phyloP scores from a whole-genome alignment of 345 rosid species.

The Camelina neglecta region DNA sequence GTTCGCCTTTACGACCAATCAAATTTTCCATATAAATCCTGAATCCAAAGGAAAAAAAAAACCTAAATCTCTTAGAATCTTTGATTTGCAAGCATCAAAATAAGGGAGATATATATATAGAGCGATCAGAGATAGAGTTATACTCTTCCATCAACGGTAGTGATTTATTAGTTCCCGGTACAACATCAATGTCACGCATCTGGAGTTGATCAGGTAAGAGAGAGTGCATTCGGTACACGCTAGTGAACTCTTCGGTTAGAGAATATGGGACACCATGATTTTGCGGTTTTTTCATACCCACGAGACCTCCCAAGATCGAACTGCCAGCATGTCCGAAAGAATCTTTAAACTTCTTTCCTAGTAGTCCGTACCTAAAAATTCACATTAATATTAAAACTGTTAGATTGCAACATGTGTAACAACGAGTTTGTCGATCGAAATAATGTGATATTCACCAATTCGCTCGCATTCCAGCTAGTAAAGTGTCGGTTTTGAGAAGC shows the following conservation, averaged over 20 bases:
- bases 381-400: background rate
- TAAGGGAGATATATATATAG: too few relatives aligned
- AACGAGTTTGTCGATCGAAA: background rate
- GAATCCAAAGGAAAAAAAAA: background rate
- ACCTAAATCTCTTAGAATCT: too few relatives aligned
- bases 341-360: slow-evolving; percentile 70
- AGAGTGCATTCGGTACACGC: slow-evolving; percentile 66
- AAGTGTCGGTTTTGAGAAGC: slow-evolving; percentile 63
- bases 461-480: slow-evolving; percentile 61
- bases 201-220: slow-evolving; percentile 56
- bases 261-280: slow-evolving; percentile 71
- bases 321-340: slow-evolving; percentile 58
- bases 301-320: slow-evolving; percentile 51
- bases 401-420: background rate
- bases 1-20: slow-evolving; percentile 56
- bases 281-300: slow-evolving; percentile 53
- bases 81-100: too few relatives aligned
- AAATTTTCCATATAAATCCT: slow-evolving; percentile 49
- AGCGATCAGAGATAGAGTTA: background rate
- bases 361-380: slow-evolving; percentile 53
- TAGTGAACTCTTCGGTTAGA: slow-evolving; percentile 65
- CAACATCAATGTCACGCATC: slow-evolving; percentile 45
- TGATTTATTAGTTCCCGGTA: slow-evolving; percentile 50
- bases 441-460: slow-evolving; percentile 50
- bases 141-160: slow-evolving; percentile 49